A percentile compares a stretch with the other conserved stretches of the same genome.
phyloP scores from a whole-genome alignment of 371 early-diverging fungal genomes.

The Cokeromyces recurvatus region DNA sequence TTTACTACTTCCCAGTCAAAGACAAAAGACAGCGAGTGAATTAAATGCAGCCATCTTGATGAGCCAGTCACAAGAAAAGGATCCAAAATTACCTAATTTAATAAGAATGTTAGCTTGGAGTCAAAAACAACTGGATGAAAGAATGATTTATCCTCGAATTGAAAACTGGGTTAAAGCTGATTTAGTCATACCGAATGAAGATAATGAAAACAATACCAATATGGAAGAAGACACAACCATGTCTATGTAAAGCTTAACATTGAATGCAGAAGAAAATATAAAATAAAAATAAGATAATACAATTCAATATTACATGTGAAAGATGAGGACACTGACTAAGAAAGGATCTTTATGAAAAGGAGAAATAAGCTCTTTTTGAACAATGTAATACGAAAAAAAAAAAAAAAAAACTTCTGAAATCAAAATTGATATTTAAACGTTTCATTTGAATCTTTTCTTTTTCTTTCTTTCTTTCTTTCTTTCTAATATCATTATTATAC shows the following conservation, averaged over 20 bases:
- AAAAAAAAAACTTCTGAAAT: too few species aligned
- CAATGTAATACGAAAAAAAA: too few species aligned
- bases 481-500: neutral
- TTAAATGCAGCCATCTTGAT: constrained; percentile 90
- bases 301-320: too few species aligned
- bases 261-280: too few species aligned
- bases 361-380: too few species aligned
- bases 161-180: constrained; percentile 79
- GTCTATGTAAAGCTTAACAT: constrained; percentile 5
- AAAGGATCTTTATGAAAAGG: too few species aligned
- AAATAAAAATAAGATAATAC: too few species aligned
- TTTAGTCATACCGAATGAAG: constrained; percentile 44
- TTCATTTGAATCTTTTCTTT: neutral
- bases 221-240: constrained; percentile 25
- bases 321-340: too few species aligned
- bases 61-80: constrained; percentile 88
- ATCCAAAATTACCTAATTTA: constrained; percentile 87
- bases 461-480: neutral
- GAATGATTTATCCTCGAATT: constrained; percentile 77
- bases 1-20: constrained; percentile 79
- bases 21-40: constrained; percentile 91
- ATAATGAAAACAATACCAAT: constrained; percentile 14
- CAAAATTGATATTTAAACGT: neutral
- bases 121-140: constrained; percentile 84
- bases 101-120: constrained; percentile 90